These are phyloP conservation scores for Bonia amplexicaulis DNA, from an alignment of 176 grass and related monocot genomes.

Conservation along the genomic window DNA sequence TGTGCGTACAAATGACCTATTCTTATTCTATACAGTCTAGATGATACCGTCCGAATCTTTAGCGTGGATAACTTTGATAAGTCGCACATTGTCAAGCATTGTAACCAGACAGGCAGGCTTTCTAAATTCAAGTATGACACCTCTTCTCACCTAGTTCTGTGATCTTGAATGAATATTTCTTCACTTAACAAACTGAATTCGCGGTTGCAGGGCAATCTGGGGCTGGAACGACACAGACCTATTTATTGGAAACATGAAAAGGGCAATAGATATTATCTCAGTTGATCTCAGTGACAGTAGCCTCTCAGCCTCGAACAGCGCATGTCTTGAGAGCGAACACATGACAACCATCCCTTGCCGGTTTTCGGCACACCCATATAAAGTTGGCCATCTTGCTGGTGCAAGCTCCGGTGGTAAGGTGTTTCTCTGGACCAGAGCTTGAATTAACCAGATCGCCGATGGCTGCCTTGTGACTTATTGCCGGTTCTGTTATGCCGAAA, in stretches of 20 bases:
- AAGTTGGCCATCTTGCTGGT: slow-evolving; percentile 40
- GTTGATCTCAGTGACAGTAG: not conserved
- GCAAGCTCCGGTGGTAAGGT: slow-evolving; percentile 47
- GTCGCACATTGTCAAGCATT: slow-evolving; percentile 22
- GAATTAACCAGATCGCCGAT: not conserved
- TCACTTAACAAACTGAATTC: not conserved
- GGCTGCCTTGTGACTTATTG: not conserved
- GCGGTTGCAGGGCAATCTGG: slow-evolving; percentile 61
- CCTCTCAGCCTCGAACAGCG: not conserved
- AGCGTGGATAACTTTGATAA: slow-evolving; percentile 30
- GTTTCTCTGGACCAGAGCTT: slow-evolving; percentile 43
- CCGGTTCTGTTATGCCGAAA: not conserved
- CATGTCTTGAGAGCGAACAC: slow-evolving; percentile 34
- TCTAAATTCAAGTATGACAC: slow-evolving; percentile 58
- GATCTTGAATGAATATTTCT: not conserved
- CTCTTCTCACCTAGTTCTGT: not conserved
- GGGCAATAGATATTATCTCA: slow-evolving; percentile 55
- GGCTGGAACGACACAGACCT: slow-evolving; percentile 51
- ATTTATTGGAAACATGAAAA: slow-evolving; percentile 52
- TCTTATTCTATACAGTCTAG: slow-evolving; percentile 37
- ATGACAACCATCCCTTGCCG: slow-evolving; percentile 47
- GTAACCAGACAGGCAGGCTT: slow-evolving; percentile 51
- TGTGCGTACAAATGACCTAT: not conserved
- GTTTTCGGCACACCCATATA: slow-evolving; percentile 44
- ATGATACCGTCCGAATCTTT: slow-evolving; percentile 50